phyloP scores from a whole-genome alignment of 805 yeast genomes.

The Cyberlindnera euphorbiae region DNA sequence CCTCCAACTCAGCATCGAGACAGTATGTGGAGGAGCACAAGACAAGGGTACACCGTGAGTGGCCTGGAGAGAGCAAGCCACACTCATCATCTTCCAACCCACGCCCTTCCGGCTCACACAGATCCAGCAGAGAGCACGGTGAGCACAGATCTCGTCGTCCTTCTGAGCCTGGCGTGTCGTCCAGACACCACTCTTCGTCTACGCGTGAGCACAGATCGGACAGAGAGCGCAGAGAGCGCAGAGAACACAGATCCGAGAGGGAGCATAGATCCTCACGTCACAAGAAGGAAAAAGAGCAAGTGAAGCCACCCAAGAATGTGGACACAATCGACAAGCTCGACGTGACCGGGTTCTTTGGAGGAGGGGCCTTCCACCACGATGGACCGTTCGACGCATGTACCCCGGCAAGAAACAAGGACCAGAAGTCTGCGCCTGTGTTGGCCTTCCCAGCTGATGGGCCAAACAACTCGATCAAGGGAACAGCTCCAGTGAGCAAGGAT shows the following conservation, averaged over 20 bases:
- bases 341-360: constrained; percentile 93
- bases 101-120: constrained; percentile 2
- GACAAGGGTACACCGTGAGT: constrained; percentile 19
- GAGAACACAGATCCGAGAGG: constrained; percentile 14
- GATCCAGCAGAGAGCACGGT: constrained; percentile 5
- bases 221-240: neutral
- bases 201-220: too few relatives aligned
- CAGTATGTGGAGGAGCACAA: constrained; percentile 13
- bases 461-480: constrained; percentile 75
- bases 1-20: constrained; percentile 11
- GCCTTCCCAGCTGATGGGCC: constrained; percentile 98
- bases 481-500: constrained; percentile 51
- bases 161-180: constrained; percentile 6
- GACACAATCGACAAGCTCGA: constrained; percentile 95
- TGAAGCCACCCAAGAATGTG: constrained; percentile 61
- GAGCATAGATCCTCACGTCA: constrained; percentile 1
- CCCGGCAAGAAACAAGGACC: constrained; percentile 85
- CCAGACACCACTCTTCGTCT: constrained; percentile 5
- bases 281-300: constrained; percentile 27
- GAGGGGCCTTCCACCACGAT: constrained; percentile 95
- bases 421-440: constrained; percentile 79
- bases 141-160: constrained; percentile 18
- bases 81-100: too few relatives aligned
- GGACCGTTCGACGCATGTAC: constrained; percentile 99
- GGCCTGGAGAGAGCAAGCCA: constrained; percentile 10